phyloP scores from a whole-genome alignment of 352 stramenopile species.

The Phytophthora cactorum region DNA sequence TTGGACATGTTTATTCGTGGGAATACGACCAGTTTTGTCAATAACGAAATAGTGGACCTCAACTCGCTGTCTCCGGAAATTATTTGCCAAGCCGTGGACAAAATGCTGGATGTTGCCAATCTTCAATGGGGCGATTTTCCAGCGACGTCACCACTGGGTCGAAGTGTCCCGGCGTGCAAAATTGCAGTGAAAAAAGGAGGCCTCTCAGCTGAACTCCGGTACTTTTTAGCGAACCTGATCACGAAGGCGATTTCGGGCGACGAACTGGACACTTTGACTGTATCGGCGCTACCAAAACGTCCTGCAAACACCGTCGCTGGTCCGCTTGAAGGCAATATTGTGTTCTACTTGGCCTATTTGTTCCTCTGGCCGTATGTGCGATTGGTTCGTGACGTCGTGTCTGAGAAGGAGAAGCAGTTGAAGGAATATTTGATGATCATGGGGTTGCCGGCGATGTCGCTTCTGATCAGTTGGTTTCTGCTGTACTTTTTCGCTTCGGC shows the following conservation, averaged over 20 bases:
- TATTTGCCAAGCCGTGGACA: conserved; percentile 48
- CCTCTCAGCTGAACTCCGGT: conserved; percentile 29
- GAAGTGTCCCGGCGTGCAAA: conserved; percentile 37
- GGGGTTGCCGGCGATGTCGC: conserved; percentile 73
- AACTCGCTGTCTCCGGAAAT: conserved; percentile 15
- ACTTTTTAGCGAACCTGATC: conserved; percentile 51
- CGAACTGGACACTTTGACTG: conserved; percentile 47
- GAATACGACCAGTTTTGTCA: conserved; percentile 16
- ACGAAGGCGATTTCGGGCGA: conserved; percentile 38
- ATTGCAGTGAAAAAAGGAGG: conserved; percentile 28
- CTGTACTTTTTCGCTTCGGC: conserved; percentile 78
- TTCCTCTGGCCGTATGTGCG: conserved; percentile 90
- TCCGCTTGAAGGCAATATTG: conserved; percentile 65
- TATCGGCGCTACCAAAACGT: conserved; percentile 46
- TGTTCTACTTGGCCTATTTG: conserved; percentile 76
- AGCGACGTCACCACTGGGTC: conserved; percentile 36
- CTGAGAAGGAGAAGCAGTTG: conserved; percentile 91
- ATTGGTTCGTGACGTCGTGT: conserved; percentile 86
- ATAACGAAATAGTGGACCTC: conserved; percentile 10
- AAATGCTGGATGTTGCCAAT: conserved; percentile 47
- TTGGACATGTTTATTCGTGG: conserved; percentile 56
- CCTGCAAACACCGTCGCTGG: conserved; percentile 51
- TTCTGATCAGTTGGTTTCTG: conserved; percentile 81
- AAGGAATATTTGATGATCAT: conserved; percentile 93
- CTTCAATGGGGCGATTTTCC: conserved; percentile 62